Evolutionary conservation across 116 monocot genomes (phyloP).

Genomic region (Zostera marina): DNA sequence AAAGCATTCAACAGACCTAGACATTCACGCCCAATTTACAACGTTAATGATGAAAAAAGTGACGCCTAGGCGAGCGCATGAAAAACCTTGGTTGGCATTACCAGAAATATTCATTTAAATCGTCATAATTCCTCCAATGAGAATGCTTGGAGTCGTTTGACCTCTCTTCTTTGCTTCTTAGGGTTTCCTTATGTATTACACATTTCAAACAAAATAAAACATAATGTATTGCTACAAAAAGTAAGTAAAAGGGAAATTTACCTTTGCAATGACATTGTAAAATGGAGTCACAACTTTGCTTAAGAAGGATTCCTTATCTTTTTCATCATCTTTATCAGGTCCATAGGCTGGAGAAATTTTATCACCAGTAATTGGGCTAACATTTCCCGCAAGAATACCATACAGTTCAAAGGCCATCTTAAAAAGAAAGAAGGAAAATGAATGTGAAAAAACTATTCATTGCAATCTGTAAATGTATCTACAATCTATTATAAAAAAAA

Average conservation of each 20-base stretch:
- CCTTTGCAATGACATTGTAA: slow-evolving; percentile 55
- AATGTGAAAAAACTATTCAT: not conserved
- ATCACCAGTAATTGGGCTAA: slow-evolving; percentile 84
- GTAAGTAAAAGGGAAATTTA: slow-evolving; percentile 9
- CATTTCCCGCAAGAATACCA: slow-evolving; percentile 90
- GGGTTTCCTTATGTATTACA: slow-evolving; percentile 52
- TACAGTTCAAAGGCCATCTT: slow-evolving; percentile 96
- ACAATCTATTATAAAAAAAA: not conserved
- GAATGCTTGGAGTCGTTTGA: slow-evolving; percentile 96
- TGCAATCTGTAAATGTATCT: not conserved
- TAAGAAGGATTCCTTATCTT: slow-evolving; percentile 68
- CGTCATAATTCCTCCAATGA: slow-evolving; percentile 98
- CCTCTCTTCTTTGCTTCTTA: slow-evolving; percentile 63
- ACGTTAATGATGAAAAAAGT: not conserved
- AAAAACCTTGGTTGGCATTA: slow-evolving; percentile 16
- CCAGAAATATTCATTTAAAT: slow-evolving; percentile 99
- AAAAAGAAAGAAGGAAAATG: not conserved
- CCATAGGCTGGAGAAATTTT: slow-evolving; percentile 86
- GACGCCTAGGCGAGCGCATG: too few species aligned
- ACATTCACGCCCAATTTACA: not conserved
- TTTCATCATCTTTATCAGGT: slow-evolving; percentile 13
- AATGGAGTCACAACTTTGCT: slow-evolving; percentile 86
- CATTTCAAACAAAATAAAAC: not conserved
- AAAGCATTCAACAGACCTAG: slow-evolving; percentile 70
- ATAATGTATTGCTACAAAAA: not conserved